Evolutionary conservation across 1,139 yeast genomes (phyloP), one percentile per base, ranked within the genome.

Genomic region (Yamadazyma trypodendri): DNA sequence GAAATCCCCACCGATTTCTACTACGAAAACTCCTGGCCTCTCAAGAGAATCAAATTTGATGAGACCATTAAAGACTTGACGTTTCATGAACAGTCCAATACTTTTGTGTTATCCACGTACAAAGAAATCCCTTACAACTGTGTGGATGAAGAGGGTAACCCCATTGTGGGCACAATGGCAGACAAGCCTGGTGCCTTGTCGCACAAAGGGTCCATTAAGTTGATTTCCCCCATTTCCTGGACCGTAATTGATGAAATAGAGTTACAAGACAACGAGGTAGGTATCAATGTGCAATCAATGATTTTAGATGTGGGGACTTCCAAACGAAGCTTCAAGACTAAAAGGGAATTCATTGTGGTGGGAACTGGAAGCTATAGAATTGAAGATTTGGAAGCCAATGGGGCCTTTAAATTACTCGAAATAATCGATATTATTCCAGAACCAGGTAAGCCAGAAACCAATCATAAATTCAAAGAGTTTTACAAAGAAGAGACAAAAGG

Each of bases 401-500:
- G 98, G 0, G 70, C 84, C 2, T 84, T 88, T 59, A 79, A 81
- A 46, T 65, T 90, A 2, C 81, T 67, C 49, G 96, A 89, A 47
- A 72, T 87, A 29, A 82, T 85, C 37, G 90, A 83, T 45, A 85
- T 89, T 56, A 88, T 88, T 43, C 96, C 97, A 0, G 96, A 89
- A 52, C 94, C 94, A 1, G 92, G 85, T 0, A 77, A 72, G 43
- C 96, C 97, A 0, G 95, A 88, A 51, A 83, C 90, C 2, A 83
- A 81, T 48, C 86, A 77, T 56, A 85, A 84, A 57, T 72, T 92
- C 49, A 87, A 87, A 53, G 79, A 81, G 46, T 71, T 86, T n/a
- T 80, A 79, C 39, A 73, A 77, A 33, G 97, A 90, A 59, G 80
- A 77, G 28, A 79, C 88, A 1, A 81, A 84, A 50, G 97, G 97